Percentiles rank a stretch among this genome's conserved stretches.
phyloP scores from a whole-genome alignment of 257 asterid species.

The Ilex asprella region DNA sequence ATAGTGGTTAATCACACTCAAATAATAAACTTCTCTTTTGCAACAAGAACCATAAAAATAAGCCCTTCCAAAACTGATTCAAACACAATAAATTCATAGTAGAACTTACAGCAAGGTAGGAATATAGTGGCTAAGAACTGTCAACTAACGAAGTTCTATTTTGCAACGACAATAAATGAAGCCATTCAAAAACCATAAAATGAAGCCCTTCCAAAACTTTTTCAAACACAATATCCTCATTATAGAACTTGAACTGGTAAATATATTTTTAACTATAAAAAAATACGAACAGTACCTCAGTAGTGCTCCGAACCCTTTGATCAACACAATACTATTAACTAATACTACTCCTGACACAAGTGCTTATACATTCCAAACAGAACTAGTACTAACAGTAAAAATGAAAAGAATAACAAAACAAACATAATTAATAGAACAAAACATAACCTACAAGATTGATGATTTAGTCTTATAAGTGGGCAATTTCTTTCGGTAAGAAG shows the following conservation, averaged over 20 bases:
- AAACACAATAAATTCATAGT: not conserved
- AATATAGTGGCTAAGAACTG: not conserved
- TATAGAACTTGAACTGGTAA: too few species aligned
- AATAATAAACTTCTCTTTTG: not conserved
- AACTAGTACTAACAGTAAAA: too few species aligned
- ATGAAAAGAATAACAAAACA: too few species aligned
- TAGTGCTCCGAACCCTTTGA: too few species aligned
- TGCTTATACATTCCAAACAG: too few species aligned
- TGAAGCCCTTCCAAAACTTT: too few species aligned
- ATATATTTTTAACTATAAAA: too few species aligned
- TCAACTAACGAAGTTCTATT: not conserved
- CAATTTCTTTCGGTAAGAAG: not conserved
- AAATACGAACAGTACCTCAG: too few species aligned
- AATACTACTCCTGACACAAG: too few species aligned
- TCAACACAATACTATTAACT: too few species aligned
- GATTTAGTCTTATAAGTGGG: not conserved
- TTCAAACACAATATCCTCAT: too few species aligned
- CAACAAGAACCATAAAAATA: not conserved
- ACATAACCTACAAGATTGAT: not conserved
- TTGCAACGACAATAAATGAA: not conserved
- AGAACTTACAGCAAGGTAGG: not conserved
- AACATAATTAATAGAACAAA: too few species aligned
- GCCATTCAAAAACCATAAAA: not conserved
- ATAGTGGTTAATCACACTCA: not conserved
- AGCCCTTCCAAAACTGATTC: not conserved